Evolutionary conservation across 768 basidiomycete species (phyloP), one percentile per base, ranked within the genome.

Genomic region (Serpula lacrymans): DNA sequence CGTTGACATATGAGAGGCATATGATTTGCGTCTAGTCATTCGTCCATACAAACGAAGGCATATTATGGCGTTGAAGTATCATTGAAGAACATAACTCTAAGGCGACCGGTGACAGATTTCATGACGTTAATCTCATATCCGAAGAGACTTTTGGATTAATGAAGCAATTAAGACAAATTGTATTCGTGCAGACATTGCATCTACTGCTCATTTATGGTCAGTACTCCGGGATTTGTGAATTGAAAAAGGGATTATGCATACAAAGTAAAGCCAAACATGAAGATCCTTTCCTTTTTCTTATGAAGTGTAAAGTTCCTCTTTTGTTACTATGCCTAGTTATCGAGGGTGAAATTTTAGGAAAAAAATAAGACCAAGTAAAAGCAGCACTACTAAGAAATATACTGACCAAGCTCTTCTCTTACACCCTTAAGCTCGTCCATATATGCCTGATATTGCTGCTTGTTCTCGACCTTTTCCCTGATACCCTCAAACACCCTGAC

Each of bases 391-490:
- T 42, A 29, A 11, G 9, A 34, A 41, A 29, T 8, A 34, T 10
- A 64, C 67, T 52, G 48, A 96, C 94, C 95, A 45, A 99, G 76
- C 71, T 99, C 94, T 60, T 95, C 83, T 51, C 89, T 77, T 50
- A 96, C 69, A 38, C 80, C 74, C 65, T 87, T 90, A 52, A 96
- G 74, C 68, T 97, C 95, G 11, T 88, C 79, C 59, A 99, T 69
- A 63, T 99, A 98, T 23, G 84, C 82, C 71, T 91, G 72, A 60
- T 98, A 98, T 68, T 98, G 96, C 43, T 80, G 70, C 71, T 88
- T 87, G 72, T 94, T 98, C 75, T 99, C 96, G 34, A 96, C 93
- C 75, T 99, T 98, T 68, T 93, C 92, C 71, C 79, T 84, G 55
- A 99, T 64, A 45, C 95, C 96, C 75, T 98, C 95, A 57, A 97